A percentile compares a stretch with the other conserved stretches of the same genome.
phyloP scores from a whole-genome alignment of 1,284 basidiomycete genomes.

The Jaminaea rosea region DNA sequence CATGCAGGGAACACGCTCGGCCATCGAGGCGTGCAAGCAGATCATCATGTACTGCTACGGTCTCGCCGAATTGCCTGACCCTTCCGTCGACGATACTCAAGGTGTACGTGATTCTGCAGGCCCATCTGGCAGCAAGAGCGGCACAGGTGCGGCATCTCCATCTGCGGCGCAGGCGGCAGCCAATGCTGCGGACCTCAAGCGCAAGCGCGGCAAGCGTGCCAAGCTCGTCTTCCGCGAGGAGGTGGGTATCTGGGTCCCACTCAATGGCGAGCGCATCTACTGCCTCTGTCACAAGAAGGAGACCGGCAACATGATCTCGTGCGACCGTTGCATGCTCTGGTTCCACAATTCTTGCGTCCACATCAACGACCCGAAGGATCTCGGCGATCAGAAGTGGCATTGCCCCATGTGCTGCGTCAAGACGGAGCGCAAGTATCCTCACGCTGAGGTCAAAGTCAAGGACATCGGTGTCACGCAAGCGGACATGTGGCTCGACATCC shows the following conservation, averaged over 20 bases:
- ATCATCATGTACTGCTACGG: no score
- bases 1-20: no score
- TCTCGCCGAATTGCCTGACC: no score
- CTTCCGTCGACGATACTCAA: no score
- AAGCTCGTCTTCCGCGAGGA: conserved; percentile 45
- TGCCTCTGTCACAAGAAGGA: conserved; percentile 42
- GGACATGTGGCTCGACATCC: conserved; percentile 39
- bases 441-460: conserved; percentile 41
- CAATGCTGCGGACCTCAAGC: conserved; percentile 6
- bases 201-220: conserved; percentile 40
- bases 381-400: conserved; percentile 31
- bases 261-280: conserved; percentile 26
- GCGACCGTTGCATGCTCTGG: conserved; percentile 44
- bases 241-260: conserved; percentile 19
- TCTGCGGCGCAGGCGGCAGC: no score
- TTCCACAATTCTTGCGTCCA: conserved; percentile 43
- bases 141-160: no score
- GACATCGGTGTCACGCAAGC: conserved; percentile 26
- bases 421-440: conserved; percentile 37
- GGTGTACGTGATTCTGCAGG: no score
- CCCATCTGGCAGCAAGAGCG: no score
- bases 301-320: conserved; percentile 41
- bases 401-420: conserved; percentile 47
- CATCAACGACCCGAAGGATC: conserved; percentile 26
- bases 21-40: no score